Percentiles rank a stretch among this genome's conserved stretches.
Evolutionary conservation across 495 filamentous ascomycete species (phyloP).

Genomic region (Penicillium fimorum): DNA sequence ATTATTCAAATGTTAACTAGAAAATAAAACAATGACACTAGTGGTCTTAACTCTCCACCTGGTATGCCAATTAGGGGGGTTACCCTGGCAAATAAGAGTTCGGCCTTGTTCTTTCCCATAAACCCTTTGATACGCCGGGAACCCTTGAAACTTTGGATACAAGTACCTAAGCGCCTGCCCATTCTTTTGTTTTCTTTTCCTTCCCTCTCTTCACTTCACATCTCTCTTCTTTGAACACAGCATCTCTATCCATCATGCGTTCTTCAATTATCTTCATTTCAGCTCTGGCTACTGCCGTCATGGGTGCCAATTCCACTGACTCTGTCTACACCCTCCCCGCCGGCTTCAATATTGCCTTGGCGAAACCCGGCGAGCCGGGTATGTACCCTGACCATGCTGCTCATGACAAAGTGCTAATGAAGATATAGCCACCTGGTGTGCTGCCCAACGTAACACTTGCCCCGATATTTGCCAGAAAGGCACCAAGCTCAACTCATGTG

Average conservation of each 20-base stretch:
- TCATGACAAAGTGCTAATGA: conserved; percentile 6
- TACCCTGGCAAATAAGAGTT: conserved; percentile 4
- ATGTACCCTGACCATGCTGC: conserved; percentile 11
- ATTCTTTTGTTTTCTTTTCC: conserved; percentile 21
- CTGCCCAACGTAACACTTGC: conserved; percentile 45
- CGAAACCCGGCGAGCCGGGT: conserved; percentile 31
- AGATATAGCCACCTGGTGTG: conserved; percentile 44
- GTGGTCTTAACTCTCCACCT: not conserved
- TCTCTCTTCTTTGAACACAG: conserved; percentile 1
- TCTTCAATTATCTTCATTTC: conserved; percentile 36
- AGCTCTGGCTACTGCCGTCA: conserved; percentile 29
- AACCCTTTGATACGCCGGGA: conserved; percentile 5
- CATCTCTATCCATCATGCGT: conserved; percentile 31
- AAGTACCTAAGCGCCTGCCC: conserved; percentile 13
- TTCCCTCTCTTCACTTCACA: conserved; percentile 18
- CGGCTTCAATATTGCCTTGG: conserved; percentile 39
- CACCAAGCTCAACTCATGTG: conserved; percentile 42
- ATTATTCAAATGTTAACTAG: not conserved
- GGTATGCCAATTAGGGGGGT: conserved; percentile 5
- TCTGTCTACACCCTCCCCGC: conserved; percentile 36
- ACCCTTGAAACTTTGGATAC: conserved; percentile 6
- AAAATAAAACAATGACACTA: not conserved
- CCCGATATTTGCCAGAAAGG: conserved; percentile 45
- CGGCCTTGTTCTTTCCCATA: not conserved
- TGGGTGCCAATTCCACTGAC: conserved; percentile 26